Evolutionary conservation across 164 flowering plant species (phyloP), one percentile per base, ranked within the genome.

Genomic region (Litsea cubeba): DNA sequence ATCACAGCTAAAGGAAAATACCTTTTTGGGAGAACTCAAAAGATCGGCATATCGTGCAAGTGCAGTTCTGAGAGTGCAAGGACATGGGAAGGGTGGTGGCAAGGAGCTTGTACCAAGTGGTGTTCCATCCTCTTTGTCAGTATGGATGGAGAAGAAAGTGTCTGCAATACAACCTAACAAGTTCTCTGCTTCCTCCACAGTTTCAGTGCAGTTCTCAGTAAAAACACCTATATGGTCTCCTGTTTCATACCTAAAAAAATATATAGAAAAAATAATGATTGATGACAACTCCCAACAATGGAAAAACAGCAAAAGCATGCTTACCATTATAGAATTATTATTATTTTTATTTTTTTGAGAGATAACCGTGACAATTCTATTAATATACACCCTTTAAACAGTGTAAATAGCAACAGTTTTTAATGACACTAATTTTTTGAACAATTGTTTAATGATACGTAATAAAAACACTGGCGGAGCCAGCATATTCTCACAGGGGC

Each of bases 191-290:
- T 89, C 94, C 77, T 92, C 98, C 22, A 92, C 97, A 62, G 71
- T 76, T 81, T 92, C 99, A 72, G 50, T 62, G 35, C 79, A 67
- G 81, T 96, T 96, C 67, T 92, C 95, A 82, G 90, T 83, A 80
- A 77, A 91, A 2, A 96, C 99, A 81, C 98, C 99, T 78, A 96
- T 98, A 81, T 96, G 99, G 76, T 96, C 99, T 50, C 99, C 99
- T 5, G 98, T 93, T 79, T 91, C 99, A 82, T 96, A 96, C 70
- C 99, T 96, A 88, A 80, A 57, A 49, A 77, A 71, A 69, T 58
- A 30, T 12, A 64, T 24, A 65, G 23, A 70, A 58, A 65, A 17
- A 35, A 24, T 7, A 40, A 4, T n/a, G 3, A 62, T 24, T 58
- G 50, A 30, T 15, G 11, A 72, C n/a, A 12, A 22, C 32, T 18